Evolutionary conservation across 2,329 filamentous ascomycete genomes (phyloP).

Genomic region (Stenocarpella maydis): DNA sequence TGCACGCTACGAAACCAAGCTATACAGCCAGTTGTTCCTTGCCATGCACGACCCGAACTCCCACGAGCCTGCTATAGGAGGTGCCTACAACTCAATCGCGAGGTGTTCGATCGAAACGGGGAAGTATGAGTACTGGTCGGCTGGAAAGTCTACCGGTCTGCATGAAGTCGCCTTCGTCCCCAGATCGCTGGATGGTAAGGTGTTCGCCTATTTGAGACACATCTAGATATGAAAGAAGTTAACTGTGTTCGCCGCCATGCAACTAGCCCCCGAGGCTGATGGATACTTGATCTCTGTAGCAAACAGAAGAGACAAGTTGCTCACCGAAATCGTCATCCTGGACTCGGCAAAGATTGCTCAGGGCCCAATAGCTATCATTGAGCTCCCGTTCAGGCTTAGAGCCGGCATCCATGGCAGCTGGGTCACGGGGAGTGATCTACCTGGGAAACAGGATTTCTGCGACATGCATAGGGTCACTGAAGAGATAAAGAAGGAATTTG

Average conservation of each 20-base stretch:
- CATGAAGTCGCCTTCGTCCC: constrained; percentile 30
- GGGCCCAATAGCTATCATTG: constrained; percentile 26
- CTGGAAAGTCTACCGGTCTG: constrained; percentile 17
- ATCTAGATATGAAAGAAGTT: neutral
- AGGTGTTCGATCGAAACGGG: constrained; percentile 27
- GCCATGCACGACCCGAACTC: constrained; percentile 30
- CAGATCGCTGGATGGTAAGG: constrained; percentile 14
- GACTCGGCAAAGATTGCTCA: constrained; percentile 9
- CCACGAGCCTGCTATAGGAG: constrained; percentile 25
- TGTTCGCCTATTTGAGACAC: neutral
- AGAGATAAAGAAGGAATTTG: constrained; percentile 19
- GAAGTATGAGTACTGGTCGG: constrained; percentile 25
- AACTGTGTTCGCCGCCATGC: neutral
- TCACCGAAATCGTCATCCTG: constrained; percentile 23
- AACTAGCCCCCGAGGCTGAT: constrained; percentile 19
- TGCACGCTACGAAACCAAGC: constrained; percentile 17
- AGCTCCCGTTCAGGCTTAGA: constrained; percentile 24
- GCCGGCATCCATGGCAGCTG: constrained; percentile 27
- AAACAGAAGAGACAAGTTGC: constrained; percentile 26
- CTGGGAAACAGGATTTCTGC: constrained; percentile 4
- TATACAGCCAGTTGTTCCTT: constrained; percentile 19
- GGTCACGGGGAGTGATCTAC: constrained; percentile 18
- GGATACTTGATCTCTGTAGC: constrained; percentile 28
- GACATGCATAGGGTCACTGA: constrained; percentile 24
- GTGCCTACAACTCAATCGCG: constrained; percentile 28